Base-by-base conservation (phyloP, 2,329 filamentous ascomycete species). In the Cordyceps tenuipes region DNA sequence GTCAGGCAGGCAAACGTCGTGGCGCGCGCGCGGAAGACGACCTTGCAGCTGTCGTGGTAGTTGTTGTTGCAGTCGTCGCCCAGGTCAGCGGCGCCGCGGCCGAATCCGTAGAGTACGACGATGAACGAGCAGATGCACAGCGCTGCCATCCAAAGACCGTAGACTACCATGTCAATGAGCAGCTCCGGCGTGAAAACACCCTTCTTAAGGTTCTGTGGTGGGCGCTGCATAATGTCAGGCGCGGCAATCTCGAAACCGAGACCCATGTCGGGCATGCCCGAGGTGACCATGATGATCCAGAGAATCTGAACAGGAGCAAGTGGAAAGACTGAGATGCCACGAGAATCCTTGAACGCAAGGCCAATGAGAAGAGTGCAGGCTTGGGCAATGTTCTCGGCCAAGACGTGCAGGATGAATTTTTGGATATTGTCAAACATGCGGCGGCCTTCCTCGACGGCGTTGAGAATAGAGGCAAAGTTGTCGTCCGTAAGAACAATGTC, bases 241-340 rank as follows among this genome's bases (percentile, higher is more conserved):
- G 84, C 82, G 0, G 87, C 86, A 59, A 81, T 75, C 71, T 90
- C 87, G 72, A 89, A 86, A 2, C 87, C 87, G 3, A 90, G 78
- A 62, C 87, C 88, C 85, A 90, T 89, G 63, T 89, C 88, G 3
- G 87, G 87, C 67, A 90, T 79, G 53, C 83, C 84, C 36, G 85
- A 89, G 0, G 88, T 90, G 59, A 90, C 80, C 87, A 90, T 90
- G 67, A 90, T 90, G 63, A 91, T 85, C 87, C 87, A 90, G 47
- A 90, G 77, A 63, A 90, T 88, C 65, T 90, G 83, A n/a, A 90
- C 84, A 0, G 87, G 87, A 0, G 86, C 78, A 15, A 90, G 77
- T 0, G 87, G 87, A 68, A 90, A 90, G 5, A 90, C 86, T 0
- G 87, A 89, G 26, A 88, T 72, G 1, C 79, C 76, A 15, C 75